These are phyloP conservation scores for Goniomonas avonlea DNA, from an alignment of 78 protist genomes.

Conservation along the genomic window DNA sequence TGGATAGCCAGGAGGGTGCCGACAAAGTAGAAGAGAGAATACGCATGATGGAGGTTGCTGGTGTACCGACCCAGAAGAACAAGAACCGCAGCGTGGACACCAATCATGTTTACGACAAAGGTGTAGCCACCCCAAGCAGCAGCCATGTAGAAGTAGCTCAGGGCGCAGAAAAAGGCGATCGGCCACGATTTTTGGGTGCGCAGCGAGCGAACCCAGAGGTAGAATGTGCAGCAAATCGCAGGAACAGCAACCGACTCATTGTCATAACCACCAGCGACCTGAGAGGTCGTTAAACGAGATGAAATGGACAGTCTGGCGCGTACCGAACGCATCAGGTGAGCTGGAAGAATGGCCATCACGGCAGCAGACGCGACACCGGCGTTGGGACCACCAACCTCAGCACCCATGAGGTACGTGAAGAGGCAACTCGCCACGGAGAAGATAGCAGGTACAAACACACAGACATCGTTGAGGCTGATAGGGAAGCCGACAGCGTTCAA, in stretches of 20 bases:
- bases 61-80: slow-evolving; percentile 4
- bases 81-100: neutral
- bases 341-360: slow-evolving; percentile 2
- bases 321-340: slow-evolving; percentile 29
- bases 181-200: neutral
- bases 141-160: slow-evolving; percentile 34
- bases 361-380: slow-evolving; percentile 17
- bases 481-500: slow-evolving; percentile 1
- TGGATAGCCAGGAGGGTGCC: slow-evolving; percentile 27
- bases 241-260: slow-evolving; percentile 39
- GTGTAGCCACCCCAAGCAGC: slow-evolving; percentile 46
- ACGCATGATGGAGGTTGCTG: slow-evolving; percentile 19
- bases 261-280: slow-evolving; percentile 45
- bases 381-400: too few relatives aligned
- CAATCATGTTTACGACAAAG: slow-evolving; percentile 37
- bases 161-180: neutral
- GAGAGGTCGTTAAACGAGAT: too few relatives aligned
- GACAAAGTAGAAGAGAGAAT: slow-evolving; percentile 32
- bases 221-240: slow-evolving; percentile 20
- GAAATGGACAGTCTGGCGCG: too few relatives aligned
- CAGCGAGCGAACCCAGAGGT: slow-evolving; percentile 24
- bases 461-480: neutral
- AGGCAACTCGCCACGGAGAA: neutral
- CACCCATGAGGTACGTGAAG: slow-evolving; percentile 13
- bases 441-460: slow-evolving; percentile 6